Evolutionary conservation across 2,329 filamentous ascomycete species (phyloP).

Genomic region (Didymella segeticola): DNA sequence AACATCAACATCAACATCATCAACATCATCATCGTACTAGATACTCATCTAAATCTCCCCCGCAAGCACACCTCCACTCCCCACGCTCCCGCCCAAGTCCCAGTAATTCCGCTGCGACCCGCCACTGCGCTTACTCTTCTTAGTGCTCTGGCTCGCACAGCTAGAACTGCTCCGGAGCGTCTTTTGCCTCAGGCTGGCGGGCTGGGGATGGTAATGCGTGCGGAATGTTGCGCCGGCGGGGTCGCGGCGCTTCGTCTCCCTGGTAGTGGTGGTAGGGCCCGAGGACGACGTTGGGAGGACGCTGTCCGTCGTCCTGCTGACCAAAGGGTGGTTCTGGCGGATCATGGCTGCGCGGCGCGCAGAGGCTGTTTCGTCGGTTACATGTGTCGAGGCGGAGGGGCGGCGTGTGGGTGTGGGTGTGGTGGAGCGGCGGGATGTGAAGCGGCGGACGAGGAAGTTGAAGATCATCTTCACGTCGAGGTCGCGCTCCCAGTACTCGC

Average conservation of each 20-base stretch:
- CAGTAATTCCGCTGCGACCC: constrained; percentile 85
- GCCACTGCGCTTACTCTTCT: constrained; percentile 71
- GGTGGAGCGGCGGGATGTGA: constrained; percentile 45
- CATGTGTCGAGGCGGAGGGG: constrained; percentile 35
- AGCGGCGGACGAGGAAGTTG: constrained; percentile 61
- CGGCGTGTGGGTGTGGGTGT: constrained; percentile 28
- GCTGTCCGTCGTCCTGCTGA: constrained; percentile 60
- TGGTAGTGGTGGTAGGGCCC: constrained; percentile 15
- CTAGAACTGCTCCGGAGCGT: constrained; percentile 61
- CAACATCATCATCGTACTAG: constrained; percentile 3
- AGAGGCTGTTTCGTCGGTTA: constrained; percentile 44
- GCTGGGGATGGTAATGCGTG: constrained; percentile 30
- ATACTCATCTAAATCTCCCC: constrained; percentile 30
- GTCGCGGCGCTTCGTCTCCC: constrained; percentile 32
- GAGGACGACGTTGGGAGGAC: constrained; percentile 37
- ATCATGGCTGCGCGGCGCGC: constrained; percentile 80
- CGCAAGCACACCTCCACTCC: constrained; percentile 64
- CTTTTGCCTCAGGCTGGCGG: constrained; percentile 25
- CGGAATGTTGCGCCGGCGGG: constrained; percentile 22
- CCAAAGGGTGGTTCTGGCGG: constrained; percentile 85
- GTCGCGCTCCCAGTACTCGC: constrained; percentile 91
- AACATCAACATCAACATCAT: too few species aligned
- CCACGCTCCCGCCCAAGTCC: constrained; percentile 84
- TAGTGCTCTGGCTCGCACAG: constrained; percentile 87
- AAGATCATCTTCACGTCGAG: constrained; percentile 93